A percentile compares a stretch with the other conserved stretches of the same genome.
Conservation (phyloP, 768 basidiomycete genomes). For the Myochromella boudieri region DNA sequence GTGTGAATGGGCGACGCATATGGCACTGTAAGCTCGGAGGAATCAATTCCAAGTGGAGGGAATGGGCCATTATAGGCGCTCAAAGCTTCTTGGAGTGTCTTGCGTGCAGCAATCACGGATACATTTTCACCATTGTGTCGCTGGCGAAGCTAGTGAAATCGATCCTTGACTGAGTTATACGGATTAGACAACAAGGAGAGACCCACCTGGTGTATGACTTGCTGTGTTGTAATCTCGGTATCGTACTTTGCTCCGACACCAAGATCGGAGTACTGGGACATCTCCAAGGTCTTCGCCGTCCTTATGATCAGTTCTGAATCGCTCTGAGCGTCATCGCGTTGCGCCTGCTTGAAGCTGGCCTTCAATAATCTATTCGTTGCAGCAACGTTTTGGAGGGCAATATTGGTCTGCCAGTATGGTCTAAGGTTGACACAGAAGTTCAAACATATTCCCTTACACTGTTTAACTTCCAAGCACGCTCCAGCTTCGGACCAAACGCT, state of each 20-base stretch:
- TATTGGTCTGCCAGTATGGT: no score
- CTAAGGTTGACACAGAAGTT: no score
- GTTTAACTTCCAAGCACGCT: not conserved
- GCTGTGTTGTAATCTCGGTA: not conserved
- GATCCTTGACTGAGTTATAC: not conserved
- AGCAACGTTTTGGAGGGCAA: not conserved
- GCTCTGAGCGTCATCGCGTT: not conserved
- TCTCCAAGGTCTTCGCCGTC: not conserved
- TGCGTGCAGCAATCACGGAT: not conserved
- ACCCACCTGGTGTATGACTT: not conserved
- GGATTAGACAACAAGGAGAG: not conserved
- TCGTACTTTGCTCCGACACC: no score
- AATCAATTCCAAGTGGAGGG: not conserved
- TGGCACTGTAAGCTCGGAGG: not conserved
- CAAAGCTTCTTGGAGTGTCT: not conserved
- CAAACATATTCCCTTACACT: no score
- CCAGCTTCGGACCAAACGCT: not conserved
- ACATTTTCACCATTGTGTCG: not conserved
- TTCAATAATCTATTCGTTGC: not conserved
- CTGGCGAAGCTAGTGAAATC: not conserved
- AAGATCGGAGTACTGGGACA: not conserved
- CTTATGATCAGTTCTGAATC: not conserved
- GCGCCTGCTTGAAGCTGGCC: not conserved
- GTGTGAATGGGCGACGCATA: not conserved
- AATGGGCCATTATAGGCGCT: not conserved